Evolutionary conservation across 176 grass and related monocot species (phyloP).

Genomic region (Carex parvula): DNA sequence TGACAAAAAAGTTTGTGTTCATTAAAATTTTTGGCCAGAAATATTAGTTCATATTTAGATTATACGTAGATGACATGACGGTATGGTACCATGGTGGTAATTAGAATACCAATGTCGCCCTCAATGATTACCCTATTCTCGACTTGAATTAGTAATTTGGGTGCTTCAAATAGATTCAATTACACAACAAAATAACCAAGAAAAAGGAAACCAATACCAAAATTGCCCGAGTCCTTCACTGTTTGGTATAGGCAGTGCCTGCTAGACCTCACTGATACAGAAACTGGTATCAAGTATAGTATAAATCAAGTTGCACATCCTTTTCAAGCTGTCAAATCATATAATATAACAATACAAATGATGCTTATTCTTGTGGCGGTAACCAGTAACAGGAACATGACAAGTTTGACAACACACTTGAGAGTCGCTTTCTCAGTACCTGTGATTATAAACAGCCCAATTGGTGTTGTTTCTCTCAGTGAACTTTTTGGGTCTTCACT

Average conservation of each 20-base stretch:
- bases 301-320: not conserved
- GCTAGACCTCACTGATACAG: not conserved
- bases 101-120: not conserved
- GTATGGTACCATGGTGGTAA: not conserved
- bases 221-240: not conserved
- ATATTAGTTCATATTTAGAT: not conserved
- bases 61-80: not conserved
- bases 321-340: not conserved
- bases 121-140: not conserved
- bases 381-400: slow-evolving; percentile 23
- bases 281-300: not conserved
- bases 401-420: not conserved
- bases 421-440: slow-evolving; percentile 19
- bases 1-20: not conserved
- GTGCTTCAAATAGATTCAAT: not conserved
- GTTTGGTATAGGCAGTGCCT: not conserved
- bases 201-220: not conserved
- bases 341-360: slow-evolving; percentile 1
- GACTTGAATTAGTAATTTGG: not conserved
- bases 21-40: not conserved
- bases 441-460: slow-evolving; percentile 15
- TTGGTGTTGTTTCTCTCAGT: slow-evolving; percentile 31
- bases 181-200: not conserved
- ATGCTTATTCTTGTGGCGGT: not conserved
- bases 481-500: slow-evolving; percentile 32